phyloP scores from a whole-genome alignment of 495 filamentous ascomycete species.

The Daldinia bambusicola region DNA sequence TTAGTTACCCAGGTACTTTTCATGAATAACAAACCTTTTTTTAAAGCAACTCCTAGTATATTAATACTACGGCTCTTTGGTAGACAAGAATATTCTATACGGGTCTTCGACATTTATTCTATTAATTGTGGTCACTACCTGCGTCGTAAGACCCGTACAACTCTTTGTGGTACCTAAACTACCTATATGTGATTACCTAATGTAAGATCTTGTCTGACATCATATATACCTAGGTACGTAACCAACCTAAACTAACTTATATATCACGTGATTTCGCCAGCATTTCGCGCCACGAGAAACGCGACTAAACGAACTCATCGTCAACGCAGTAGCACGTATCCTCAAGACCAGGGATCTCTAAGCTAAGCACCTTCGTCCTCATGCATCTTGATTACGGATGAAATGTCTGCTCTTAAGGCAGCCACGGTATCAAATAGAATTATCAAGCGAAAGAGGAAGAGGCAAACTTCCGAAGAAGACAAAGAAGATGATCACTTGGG shows the following conservation, averaged over 20 bases:
- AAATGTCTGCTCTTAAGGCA: slow-evolving; percentile 67
- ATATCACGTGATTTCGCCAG: slow-evolving; percentile 54
- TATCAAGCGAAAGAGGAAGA: slow-evolving; percentile 63
- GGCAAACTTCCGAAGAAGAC: slow-evolving; percentile 52
- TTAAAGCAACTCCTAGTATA: background rate
- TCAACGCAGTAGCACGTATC: slow-evolving; percentile 14
- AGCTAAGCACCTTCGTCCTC: background rate
- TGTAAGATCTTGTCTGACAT: background rate
- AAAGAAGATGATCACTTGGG: slow-evolving; percentile 14
- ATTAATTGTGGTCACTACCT: background rate
- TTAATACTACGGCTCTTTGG: background rate
- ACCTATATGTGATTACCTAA: background rate
- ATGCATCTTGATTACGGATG: slow-evolving; percentile 47
- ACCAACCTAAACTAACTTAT: no score
- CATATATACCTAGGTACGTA: slow-evolving; percentile 1
- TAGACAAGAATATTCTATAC: background rate
- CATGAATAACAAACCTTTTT: background rate
- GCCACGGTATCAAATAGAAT: slow-evolving; percentile 65
- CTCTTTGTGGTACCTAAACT: background rate
- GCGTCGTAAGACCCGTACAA: background rate
- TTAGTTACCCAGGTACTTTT: background rate
- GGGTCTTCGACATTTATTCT: background rate
- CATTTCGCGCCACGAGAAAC: slow-evolving; percentile 49
- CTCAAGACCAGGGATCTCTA: background rate
- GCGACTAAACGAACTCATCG: slow-evolving; percentile 24